These are phyloP conservation scores for Phytophthora macrochlamydospora DNA, from an alignment of 352 stramenopile genomes.

Conservation along the genomic window DNA sequence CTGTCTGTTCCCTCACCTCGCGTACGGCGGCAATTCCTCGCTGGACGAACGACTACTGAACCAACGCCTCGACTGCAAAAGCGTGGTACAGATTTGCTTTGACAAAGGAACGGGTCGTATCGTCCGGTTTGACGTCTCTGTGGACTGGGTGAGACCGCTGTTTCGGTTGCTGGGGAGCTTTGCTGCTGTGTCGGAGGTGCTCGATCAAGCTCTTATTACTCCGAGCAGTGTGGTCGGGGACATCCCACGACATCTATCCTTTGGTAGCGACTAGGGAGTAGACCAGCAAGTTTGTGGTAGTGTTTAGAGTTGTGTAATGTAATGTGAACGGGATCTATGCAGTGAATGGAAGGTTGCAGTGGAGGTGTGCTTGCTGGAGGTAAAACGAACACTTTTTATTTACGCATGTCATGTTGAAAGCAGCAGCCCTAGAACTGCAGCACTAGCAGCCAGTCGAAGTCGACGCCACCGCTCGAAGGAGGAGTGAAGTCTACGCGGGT, in stretches of 20 bases:
- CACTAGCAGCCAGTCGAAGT: constrained; percentile 22
- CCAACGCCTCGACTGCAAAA: constrained; percentile 15
- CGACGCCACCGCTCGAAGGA: constrained; percentile 13
- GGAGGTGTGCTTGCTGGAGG: too few species aligned
- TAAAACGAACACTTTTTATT: too few species aligned
- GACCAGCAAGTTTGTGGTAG: too few species aligned
- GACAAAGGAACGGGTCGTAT: constrained; percentile 10
- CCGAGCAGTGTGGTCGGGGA: not conserved
- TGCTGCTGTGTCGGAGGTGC: not conserved
- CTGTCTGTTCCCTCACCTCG: constrained; percentile 9
- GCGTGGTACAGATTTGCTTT: constrained; percentile 19
- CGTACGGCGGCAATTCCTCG: not conserved
- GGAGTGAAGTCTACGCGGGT: constrained; percentile 16
- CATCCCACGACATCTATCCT: too few species aligned
- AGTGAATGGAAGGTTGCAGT: too few species aligned
- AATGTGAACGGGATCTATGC: too few species aligned
- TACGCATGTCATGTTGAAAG: too few species aligned
- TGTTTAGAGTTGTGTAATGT: too few species aligned
- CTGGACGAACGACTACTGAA: constrained; percentile 17
- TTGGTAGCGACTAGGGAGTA: too few species aligned
- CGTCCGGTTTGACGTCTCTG: constrained; percentile 8
- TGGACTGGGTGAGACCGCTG: constrained; percentile 13
- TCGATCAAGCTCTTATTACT: not conserved
- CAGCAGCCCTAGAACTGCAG: constrained; percentile 10
- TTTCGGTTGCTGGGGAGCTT: constrained; percentile 4